Base-by-base conservation (phyloP, 148 eudicot species). In the Beta vulgaris region DNA sequence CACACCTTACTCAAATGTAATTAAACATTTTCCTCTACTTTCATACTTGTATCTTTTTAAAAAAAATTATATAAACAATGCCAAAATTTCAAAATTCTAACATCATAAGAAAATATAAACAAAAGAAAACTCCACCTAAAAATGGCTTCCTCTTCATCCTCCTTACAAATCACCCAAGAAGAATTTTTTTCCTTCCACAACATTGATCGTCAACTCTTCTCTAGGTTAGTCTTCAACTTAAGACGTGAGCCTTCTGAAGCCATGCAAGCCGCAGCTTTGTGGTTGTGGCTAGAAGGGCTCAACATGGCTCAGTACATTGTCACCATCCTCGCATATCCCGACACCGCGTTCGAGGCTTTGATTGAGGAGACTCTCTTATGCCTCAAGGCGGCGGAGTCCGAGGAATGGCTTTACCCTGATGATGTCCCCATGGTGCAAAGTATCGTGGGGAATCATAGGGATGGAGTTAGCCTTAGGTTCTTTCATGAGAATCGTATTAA, bases 201-300 rank as follows among this genome's bases (percentile, higher is more conserved):
- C 42, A 32, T 73, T 0, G 87, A 87, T 14, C 68, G 87, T 5
- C 73, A 73, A 63, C 55, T 84, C 25, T 87, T 87, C 59, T 28
- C 48, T 23, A 60, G 83, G 26, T 29, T 87, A 18, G 79, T 78
- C 12, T 59, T 82, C 3, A n/a, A 36, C 19, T 32, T 76, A 23
- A 19, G 68, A 39, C 81, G 78, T 13, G 79, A 84, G 39, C 78
- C 80, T 0, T 16, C 42, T 0, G 67, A 80, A 39, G 82, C 87
- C 71, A 79, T 82, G 62, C 76, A 73, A 40, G 81, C 35, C 15
- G 49, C 76, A 42, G 82, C 86, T 1, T 29, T 87, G 3, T 82
- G 84, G 81, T 14, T 84, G 49, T 87, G 86, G 83, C 74, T 87
- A 19, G 86, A 87, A 49, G 72, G 77, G 0, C 19, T 43, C n/a